These are phyloP conservation scores for Sugiyamaella americana DNA, from an alignment of 805 yeast genomes.

Conservation along the genomic window DNA sequence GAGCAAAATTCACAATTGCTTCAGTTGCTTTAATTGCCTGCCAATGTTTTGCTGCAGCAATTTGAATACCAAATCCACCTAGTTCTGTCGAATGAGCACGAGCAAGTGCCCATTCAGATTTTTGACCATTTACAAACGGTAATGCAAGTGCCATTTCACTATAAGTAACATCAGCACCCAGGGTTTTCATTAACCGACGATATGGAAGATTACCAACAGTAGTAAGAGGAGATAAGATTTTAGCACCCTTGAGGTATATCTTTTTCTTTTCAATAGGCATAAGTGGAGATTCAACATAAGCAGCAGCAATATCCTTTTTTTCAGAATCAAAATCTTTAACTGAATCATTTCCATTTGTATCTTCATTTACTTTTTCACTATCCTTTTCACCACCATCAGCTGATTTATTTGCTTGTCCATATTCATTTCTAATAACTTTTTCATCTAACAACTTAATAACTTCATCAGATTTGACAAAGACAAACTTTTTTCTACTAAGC, in stretches of 20 bases:
- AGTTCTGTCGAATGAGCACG: constrained; percentile 77
- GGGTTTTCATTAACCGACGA: constrained; percentile 81
- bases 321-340: constrained; percentile 14
- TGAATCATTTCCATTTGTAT: constrained; percentile 1
- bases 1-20: constrained; percentile 51
- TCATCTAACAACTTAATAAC: constrained; percentile 58
- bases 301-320: constrained; percentile 30
- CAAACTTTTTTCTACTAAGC: constrained; percentile 58
- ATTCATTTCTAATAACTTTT: constrained; percentile 31
- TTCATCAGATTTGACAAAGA: constrained; percentile 50
- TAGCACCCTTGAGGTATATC: constrained; percentile 61
- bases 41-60: constrained; percentile 89
- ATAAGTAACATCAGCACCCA: constrained; percentile 91
- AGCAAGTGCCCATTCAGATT: constrained; percentile 96
- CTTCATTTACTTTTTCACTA: constrained; percentile 22
- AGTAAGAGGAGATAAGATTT: constrained; percentile 90
- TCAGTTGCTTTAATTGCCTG: constrained; percentile 93
- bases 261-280: constrained; percentile 74
- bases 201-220: constrained; percentile 97
- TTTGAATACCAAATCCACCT: constrained; percentile 90
- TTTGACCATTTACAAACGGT: constrained; percentile 83
- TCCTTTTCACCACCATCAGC: constrained; percentile 21
- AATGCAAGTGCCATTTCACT: constrained; percentile 90
- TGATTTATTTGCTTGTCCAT: constrained; percentile 33
- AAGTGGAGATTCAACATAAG: constrained; percentile 73